Evolutionary conservation across 257 asterid genomes (phyloP).

Genomic region (Forsythia suspensa): DNA sequence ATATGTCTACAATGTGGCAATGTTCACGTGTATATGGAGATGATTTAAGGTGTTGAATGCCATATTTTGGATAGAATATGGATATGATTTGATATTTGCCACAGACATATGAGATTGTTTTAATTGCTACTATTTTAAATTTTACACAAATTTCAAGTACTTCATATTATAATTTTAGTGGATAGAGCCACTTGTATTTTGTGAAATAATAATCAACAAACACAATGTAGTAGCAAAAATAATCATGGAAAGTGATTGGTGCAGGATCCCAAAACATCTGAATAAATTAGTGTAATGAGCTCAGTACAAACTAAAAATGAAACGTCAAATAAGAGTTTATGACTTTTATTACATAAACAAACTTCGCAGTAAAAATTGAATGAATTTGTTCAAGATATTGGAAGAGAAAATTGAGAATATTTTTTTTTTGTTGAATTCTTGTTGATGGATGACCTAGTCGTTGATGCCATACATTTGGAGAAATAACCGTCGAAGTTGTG

Average conservation of each 20-base stretch:
- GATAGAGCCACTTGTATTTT: not conserved
- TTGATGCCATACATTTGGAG: no score
- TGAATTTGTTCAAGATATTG: no score
- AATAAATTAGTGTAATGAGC: not conserved
- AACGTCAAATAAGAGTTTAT: not conserved
- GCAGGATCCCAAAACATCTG: not conserved
- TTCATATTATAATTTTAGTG: not conserved
- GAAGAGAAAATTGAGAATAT: no score
- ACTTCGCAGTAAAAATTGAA: no score
- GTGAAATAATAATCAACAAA: not conserved
- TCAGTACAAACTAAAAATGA: not conserved
- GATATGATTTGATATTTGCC: not conserved
- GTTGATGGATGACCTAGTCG: no score
- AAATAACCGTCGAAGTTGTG: not conserved
- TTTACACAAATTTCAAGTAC: not conserved
- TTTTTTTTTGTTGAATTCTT: no score
- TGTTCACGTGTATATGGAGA: not conserved
- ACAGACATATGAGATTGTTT: no score
- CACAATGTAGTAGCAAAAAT: not conserved
- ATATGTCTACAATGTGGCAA: not conserved
- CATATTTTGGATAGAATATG: not conserved
- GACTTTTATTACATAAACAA: not conserved
- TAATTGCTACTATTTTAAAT: no score
- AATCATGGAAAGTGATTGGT: not conserved
- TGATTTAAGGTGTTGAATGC: not conserved